phyloP scores from a whole-genome alignment of 179 eudicot genomes.

The Heliamphora pulchella region DNA sequence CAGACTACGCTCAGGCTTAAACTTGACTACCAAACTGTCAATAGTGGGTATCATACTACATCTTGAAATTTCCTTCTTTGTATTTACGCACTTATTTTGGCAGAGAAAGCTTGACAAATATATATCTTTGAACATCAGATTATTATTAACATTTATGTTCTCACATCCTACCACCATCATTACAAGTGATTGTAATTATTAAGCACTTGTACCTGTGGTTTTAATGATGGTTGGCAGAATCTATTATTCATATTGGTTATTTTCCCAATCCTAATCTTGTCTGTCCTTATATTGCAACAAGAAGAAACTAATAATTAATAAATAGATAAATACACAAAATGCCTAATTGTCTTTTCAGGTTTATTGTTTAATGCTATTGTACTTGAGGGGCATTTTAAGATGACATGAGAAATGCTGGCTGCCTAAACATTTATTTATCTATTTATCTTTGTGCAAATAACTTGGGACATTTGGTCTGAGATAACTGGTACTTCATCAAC shows the following conservation, averaged over 20 bases:
- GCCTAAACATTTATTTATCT: background rate
- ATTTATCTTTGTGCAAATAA: background rate
- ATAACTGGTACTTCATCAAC: background rate
- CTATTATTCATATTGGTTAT: background rate
- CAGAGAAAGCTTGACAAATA: background rate
- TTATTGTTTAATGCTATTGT: background rate
- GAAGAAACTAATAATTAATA: too few relatives aligned
- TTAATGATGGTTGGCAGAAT: background rate
- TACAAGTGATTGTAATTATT: background rate
- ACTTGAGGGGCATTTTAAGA: background rate
- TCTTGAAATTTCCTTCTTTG: background rate
- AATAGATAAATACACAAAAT: background rate
- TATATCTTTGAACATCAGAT: background rate
- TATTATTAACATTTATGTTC: too few relatives aligned
- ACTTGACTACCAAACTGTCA: background rate
- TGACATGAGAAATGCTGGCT: background rate
- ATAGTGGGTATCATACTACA: background rate
- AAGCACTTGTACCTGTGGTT: background rate
- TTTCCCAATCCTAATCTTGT: background rate
- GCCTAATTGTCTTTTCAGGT: background rate
- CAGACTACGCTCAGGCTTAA: background rate
- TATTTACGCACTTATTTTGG: too few relatives aligned
- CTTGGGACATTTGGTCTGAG: conserved; percentile 5
- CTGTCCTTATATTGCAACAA: background rate
- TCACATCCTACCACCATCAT: background rate